phyloP scores from a whole-genome alignment of 371 early-diverging fungal genomes.

The Mortierella sp. region DNA sequence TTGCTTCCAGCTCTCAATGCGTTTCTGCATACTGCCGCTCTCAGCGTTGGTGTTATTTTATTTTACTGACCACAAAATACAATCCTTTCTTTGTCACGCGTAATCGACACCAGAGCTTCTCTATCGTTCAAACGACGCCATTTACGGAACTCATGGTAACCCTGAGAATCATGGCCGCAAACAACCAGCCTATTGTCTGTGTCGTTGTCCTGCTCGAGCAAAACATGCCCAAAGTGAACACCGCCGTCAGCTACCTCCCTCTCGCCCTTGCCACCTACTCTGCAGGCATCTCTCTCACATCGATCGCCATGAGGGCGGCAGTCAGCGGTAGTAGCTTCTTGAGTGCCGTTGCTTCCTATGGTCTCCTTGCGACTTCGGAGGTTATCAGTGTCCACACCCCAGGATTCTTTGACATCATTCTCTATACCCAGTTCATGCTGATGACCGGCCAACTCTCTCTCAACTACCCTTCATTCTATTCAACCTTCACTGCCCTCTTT shows the following conservation, averaged over 20 bases:
- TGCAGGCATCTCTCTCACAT: conserved; percentile 55
- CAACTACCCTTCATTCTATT: conserved; percentile 67
- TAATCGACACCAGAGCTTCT: conserved; percentile 26
- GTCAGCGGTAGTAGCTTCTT: conserved; percentile 60
- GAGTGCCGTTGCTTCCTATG: conserved; percentile 66
- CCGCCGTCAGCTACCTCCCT: conserved; percentile 67
- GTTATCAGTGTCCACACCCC: conserved; percentile 67
- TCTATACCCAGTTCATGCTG: conserved; percentile 69
- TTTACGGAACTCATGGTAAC: conserved; percentile 48
- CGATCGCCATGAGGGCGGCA: conserved; percentile 63
- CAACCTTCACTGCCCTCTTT: conserved; percentile 67
- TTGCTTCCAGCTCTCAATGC: neutral
- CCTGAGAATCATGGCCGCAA: conserved; percentile 25
- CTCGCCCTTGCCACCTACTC: conserved; percentile 62
- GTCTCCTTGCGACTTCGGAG: conserved; percentile 61
- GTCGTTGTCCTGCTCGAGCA: conserved; percentile 56
- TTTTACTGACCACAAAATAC: neutral
- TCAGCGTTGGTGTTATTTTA: neutral
- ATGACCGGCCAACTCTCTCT: conserved; percentile 64
- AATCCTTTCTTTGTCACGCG: neutral
- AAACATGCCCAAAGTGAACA: conserved; percentile 33
- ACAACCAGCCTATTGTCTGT: conserved; percentile 58
- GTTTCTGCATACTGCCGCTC: neutral
- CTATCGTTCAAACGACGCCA: conserved; percentile 37
- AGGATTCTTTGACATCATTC: conserved; percentile 68